Conservation (phyloP, 306 rosid genomes). For the Sphenostylis stenocarpa region DNA sequence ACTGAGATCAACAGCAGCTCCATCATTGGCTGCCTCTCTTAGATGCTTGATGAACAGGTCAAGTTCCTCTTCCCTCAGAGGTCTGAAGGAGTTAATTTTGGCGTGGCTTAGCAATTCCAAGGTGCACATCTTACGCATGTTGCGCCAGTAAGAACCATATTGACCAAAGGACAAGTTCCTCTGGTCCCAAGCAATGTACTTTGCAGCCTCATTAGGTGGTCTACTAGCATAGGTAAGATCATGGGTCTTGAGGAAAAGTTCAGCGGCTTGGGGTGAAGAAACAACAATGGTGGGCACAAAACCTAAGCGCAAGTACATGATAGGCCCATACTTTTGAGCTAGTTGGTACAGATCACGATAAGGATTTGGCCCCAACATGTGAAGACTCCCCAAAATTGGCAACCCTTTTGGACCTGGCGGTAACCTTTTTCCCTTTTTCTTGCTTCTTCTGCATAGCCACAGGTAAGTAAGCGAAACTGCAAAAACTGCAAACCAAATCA, state of each 20-base stretch:
- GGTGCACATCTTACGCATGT: slow-evolving; percentile 67
- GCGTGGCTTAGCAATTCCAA: slow-evolving; percentile 54
- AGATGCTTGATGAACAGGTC: slow-evolving; percentile 36
- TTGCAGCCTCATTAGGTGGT: slow-evolving; percentile 47
- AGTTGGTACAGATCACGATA: slow-evolving; percentile 51
- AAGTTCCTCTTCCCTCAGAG: slow-evolving; percentile 61
- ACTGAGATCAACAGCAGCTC: slow-evolving; percentile 47
- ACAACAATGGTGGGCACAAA: slow-evolving; percentile 53
- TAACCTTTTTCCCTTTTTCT: slow-evolving; percentile 31
- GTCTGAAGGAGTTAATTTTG: slow-evolving; percentile 49
- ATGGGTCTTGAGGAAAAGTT: slow-evolving; percentile 64
- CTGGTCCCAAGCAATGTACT: slow-evolving; percentile 48
- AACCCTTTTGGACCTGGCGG: slow-evolving; percentile 82
- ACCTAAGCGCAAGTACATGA: slow-evolving; percentile 63
- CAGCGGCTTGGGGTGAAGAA: slow-evolving; percentile 74
- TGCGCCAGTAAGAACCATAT: slow-evolving; percentile 75
- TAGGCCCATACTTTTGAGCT: slow-evolving; percentile 59
- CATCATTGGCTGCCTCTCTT: slow-evolving; percentile 37
- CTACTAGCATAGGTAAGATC: slow-evolving; percentile 63
- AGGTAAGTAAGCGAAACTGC: slow-evolving; percentile 36
- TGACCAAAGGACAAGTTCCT: slow-evolving; percentile 34
- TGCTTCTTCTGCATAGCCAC: slow-evolving; percentile 35
- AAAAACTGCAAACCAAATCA: slow-evolving; percentile 34
- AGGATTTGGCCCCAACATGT: slow-evolving; percentile 50
- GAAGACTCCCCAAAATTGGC: slow-evolving; percentile 64